A percentile compares a stretch with the other conserved stretches of the same genome.
phyloP scores from a whole-genome alignment of 257 asterid species.

The Parsonsia alboflavescens region DNA sequence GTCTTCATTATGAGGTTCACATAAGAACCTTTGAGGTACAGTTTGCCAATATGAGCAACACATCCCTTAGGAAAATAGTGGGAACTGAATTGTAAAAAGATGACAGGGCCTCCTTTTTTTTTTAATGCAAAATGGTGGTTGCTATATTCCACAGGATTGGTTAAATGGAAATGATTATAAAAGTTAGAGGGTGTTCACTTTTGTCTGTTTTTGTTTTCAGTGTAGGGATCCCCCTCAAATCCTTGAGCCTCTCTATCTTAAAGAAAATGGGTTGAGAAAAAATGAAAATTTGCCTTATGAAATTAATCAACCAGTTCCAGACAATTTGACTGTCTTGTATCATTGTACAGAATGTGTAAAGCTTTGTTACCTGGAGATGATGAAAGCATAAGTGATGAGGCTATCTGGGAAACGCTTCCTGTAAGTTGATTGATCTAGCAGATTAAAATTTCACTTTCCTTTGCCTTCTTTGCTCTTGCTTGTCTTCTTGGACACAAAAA shows the following conservation, averaged over 20 bases:
- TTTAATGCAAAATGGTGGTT: background rate
- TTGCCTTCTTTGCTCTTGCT: background rate
- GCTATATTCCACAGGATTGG: background rate
- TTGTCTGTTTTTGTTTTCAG: background rate
- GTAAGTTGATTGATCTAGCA: conserved; percentile 41
- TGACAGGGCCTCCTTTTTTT: background rate
- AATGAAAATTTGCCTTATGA: background rate
- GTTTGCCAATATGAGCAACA: background rate
- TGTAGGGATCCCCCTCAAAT: background rate
- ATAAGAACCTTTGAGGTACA: conserved; percentile 1
- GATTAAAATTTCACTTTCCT: background rate
- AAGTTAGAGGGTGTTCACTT: background rate
- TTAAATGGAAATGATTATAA: background rate
- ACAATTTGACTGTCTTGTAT: conserved; percentile 12
- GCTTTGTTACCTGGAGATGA: conserved; percentile 95
- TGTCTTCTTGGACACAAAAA: background rate
- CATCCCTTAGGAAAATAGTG: background rate
- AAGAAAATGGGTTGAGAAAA: background rate
- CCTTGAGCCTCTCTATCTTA: background rate
- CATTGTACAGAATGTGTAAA: conserved; percentile 77
- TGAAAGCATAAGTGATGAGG: conserved; percentile 85
- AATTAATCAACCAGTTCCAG: background rate
- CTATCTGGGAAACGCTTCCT: conserved; percentile 98
- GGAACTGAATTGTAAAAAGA: background rate
- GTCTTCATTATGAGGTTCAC: background rate